phyloP scores from a whole-genome alignment of 1,284 basidiomycete genomes.

The Cutaneotrichosporon curvatum region DNA sequence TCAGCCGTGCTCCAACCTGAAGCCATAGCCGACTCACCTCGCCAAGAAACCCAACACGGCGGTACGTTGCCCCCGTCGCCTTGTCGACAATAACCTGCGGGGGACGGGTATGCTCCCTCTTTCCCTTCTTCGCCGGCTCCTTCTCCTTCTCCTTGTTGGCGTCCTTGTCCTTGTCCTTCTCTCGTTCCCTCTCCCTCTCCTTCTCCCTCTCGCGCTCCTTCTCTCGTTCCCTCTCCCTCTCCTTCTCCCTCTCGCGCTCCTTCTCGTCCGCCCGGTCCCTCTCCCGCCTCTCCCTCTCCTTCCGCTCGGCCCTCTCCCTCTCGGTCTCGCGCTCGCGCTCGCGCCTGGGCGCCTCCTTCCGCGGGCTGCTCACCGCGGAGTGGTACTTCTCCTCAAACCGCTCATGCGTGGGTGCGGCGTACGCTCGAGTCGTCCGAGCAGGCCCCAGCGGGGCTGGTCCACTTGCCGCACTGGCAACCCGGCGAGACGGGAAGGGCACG shows the following conservation, averaged over 20 bases:
- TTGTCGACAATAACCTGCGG: slow-evolving; percentile 69
- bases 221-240: not conserved
- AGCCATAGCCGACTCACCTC: slow-evolving; percentile 55
- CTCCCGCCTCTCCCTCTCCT: too few relatives aligned
- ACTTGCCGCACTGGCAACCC: too few relatives aligned
- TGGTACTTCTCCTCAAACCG: too few relatives aligned
- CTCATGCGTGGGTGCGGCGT: too few relatives aligned
- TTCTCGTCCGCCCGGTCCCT: not conserved
- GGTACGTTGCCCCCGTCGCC: slow-evolving; percentile 54
- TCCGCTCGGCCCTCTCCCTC: not conserved
- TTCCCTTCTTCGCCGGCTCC: slow-evolving; percentile 42
- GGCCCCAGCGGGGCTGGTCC: too few relatives aligned
- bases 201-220: not conserved
- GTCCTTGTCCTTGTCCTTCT: not conserved
- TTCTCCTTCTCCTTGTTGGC: not conserved
- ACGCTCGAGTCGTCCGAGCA: too few relatives aligned
- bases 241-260: not conserved
- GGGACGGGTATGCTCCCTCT: slow-evolving; percentile 71
- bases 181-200: not conserved
- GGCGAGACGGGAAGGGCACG: too few relatives aligned
- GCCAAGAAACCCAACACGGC: slow-evolving; percentile 71
- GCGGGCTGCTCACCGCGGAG: too few relatives aligned
- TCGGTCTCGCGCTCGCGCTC: not conserved
- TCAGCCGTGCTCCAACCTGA: not conserved
- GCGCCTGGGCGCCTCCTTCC: too few relatives aligned